Base-by-base conservation (phyloP, 2,329 filamentous ascomycete genomes). In the Corinectria fuckeliana region DNA sequence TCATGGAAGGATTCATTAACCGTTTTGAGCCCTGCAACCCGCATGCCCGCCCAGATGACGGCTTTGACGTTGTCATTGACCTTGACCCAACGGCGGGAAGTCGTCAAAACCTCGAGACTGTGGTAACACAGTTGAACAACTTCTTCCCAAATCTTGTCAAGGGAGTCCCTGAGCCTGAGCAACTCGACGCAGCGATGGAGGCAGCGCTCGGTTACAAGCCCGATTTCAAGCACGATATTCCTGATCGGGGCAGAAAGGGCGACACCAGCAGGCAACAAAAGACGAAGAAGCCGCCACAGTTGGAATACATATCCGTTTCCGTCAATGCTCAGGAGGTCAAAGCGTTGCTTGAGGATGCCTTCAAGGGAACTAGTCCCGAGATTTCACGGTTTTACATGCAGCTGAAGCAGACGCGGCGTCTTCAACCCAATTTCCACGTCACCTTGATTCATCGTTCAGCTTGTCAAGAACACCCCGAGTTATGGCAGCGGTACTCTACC, bases 1-100 rank as follows among this genome's bases (percentile, higher is more conserved):
- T 99, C 68, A 98, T 99, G 95, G 91, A 97, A 68, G 92, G 92
- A 3, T 99, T 99, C 77, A 82, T 99, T 65, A 76, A 85, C 11
- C 88, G 95, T 32, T 98, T 97, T 72, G 91, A 99, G 77, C 85
- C 89, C 18, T 82, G 93, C 58, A 85, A 93, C 64, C 78, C 83
- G 1, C 82, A 87, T 16, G 78, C 78, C 7, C 75, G 78, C n/a
- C 93, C 95, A 1, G 95, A 99, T 71, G 82, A 88, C 63, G 83
- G 84, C 6, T 99, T 99, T 69, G 92, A 97, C 71, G 79, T 87
- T 3, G 81, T 96, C 41, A 96, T 99, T 70, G 85, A 97, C 66
- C 85, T 99, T 1, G 89, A 98, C 68, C 89, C 93, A 6, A 81
- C 86, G 3, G 83, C 83, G 1, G 87, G 87, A n/a, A 97, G 93